A percentile compares a stretch with the other conserved stretches of the same genome.
Evolutionary conservation across 176 grass and related monocot species (phyloP).

Genomic region (Avena atlantica): DNA sequence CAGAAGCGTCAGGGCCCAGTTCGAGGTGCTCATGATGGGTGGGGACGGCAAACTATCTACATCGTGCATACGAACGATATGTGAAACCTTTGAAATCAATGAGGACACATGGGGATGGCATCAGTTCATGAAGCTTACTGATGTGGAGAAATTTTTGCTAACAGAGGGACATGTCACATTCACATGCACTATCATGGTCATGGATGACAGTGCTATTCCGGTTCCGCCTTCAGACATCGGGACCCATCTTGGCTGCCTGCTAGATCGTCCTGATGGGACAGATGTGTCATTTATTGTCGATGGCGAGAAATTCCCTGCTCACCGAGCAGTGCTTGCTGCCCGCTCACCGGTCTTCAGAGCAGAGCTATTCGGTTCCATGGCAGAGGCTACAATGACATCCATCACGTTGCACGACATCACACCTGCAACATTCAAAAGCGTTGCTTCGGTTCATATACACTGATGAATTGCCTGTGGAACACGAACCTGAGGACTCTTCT

Average conservation of each 20-base stretch:
- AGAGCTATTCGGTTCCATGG: conserved; percentile 40
- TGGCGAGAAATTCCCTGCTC: conserved; percentile 21
- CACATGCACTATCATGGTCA: neutral
- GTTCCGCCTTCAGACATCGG: neutral
- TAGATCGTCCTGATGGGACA: neutral
- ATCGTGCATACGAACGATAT: neutral
- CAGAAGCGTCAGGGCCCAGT: neutral
- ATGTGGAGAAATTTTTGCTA: neutral
- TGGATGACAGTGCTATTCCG: neutral
- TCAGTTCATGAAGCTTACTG: neutral
- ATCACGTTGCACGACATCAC: conserved; percentile 35
- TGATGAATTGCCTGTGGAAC: too few species aligned
- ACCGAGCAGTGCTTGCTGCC: conserved; percentile 34
- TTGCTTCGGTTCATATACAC: too few species aligned
- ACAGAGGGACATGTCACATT: neutral
- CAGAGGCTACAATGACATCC: neutral
- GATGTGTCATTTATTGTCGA: neutral
- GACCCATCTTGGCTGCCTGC: neutral
- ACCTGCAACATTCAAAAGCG: conserved; percentile 19
- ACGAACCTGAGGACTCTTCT: too few species aligned
- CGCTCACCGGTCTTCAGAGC: conserved; percentile 36
- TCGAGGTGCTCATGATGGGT: neutral
- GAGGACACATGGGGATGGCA: neutral
- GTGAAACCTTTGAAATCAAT: neutral
- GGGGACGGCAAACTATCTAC: neutral